Percentiles rank a stretch among this genome's conserved stretches.
These are phyloP conservation scores for Staphylotrichum tortipilum DNA, from an alignment of 495 filamentous ascomycete genomes.

Conservation along the genomic window DNA sequence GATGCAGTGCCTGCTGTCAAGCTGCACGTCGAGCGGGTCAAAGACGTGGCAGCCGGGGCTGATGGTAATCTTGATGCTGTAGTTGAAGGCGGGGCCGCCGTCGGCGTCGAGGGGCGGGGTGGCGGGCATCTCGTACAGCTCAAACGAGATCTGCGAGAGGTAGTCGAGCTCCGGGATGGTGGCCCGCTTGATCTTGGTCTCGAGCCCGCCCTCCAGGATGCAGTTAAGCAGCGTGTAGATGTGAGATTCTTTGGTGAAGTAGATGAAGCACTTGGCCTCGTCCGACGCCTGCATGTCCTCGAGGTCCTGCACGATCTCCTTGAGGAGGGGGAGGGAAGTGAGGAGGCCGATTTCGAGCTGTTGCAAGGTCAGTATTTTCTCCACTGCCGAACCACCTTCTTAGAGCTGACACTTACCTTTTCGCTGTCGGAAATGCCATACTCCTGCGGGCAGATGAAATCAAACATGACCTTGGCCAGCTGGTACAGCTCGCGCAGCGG, in stretches of 20 bases:
- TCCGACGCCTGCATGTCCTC: slow-evolving; percentile 93
- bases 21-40: slow-evolving; percentile 88
- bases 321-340: slow-evolving; percentile 83
- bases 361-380: slow-evolving; percentile 1
- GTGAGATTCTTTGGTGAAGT: slow-evolving; percentile 98
- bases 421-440: slow-evolving; percentile 91
- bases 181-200: slow-evolving; percentile 79
- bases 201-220: slow-evolving; percentile 90
- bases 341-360: slow-evolving; percentile 87
- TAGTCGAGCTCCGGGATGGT: slow-evolving; percentile 97
- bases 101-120: slow-evolving; percentile 41
- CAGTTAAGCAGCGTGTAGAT: slow-evolving; percentile 98
- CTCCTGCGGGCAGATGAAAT: slow-evolving; percentile 97
- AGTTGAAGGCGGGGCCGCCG: slow-evolving; percentile 55
- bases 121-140: slow-evolving; percentile 90
- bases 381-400: neutral
- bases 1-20: slow-evolving; percentile 91
- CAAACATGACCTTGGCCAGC: slow-evolving; percentile 88
- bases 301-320: slow-evolving; percentile 93
- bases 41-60: slow-evolving; percentile 92
- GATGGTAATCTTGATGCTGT: slow-evolving; percentile 92
- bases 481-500: slow-evolving; percentile 89
- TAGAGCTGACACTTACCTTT: slow-evolving; percentile 48
- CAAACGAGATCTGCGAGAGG: slow-evolving; percentile 94
- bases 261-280: slow-evolving; percentile 91